Base-by-base conservation (phyloP, 1,284 basidiomycete species). In the Naganishia sp. region DNA sequence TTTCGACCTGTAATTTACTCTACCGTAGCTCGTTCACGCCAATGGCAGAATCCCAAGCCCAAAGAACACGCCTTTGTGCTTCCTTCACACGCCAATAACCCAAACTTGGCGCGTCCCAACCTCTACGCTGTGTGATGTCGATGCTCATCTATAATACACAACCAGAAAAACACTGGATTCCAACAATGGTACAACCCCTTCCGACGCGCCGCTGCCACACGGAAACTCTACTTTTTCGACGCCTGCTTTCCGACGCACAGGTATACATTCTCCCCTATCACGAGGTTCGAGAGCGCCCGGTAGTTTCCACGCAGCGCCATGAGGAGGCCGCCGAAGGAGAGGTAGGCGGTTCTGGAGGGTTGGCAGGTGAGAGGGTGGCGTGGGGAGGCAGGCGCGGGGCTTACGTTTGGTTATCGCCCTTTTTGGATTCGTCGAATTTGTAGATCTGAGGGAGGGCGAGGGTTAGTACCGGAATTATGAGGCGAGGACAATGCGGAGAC, bases 271-370 rank as follows among this genome's bases (percentile, higher is more conserved):
- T 95, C 91, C 31, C 94, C 94, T 31, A 98, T 86, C 21, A 95
- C 92, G 68, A 99, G 87, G 75, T 86, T 88, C 56, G 91, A 89
- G 84, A 98, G 86, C 82, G 98, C 94, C 69, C 96, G 86, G 81
- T 89, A 95, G 49, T 88, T 91, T 6, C 95, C 95, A 52, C 92
- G 90, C 66, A 99, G 82, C 1, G 95, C 94, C 88, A 99, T 90
- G 55, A 99, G 84, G 32, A 99, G 84, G n/a, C 95, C 95, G 51
- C 95, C 95, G 71, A 96, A 99, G 4, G 93, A 97, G 54, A 89
- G 89, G 77, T 98, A 99, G 39, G 90, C 94, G 35, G 94, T 97
- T 61, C 92, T 94, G 71, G 67, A 41, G 57, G 39, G 35, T 13
- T 9, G 13, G 60, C 9, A 32, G 42, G 58, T 31, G n/a, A 43